Conservation (phyloP, 495 filamentous ascomycete genomes). For the Chaetomium tenue region DNA sequence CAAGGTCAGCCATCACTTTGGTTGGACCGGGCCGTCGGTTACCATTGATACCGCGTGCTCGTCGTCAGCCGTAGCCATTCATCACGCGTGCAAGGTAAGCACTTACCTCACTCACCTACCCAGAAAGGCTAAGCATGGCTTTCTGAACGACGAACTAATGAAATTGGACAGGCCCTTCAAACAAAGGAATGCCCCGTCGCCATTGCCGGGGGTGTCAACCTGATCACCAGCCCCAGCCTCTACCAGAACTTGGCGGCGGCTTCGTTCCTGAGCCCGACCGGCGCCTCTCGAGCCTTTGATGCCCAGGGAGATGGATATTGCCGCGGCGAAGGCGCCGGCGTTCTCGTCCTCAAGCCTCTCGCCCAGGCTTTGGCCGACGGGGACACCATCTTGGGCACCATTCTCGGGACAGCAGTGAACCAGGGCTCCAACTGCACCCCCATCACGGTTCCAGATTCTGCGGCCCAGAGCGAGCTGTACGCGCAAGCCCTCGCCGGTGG, state of each 20-base stretch:
- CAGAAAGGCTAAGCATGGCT: too few species aligned
- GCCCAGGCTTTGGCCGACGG: slow-evolving; percentile 47
- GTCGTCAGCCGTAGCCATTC: slow-evolving; percentile 51
- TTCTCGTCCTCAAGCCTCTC: slow-evolving; percentile 56
- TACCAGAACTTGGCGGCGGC: slow-evolving; percentile 47
- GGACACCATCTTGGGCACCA: slow-evolving; percentile 57
- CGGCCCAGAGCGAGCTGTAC: neutral
- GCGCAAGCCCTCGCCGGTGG: too few species aligned
- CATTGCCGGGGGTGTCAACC: slow-evolving; percentile 26
- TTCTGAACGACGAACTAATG: too few species aligned
- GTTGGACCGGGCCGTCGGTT: slow-evolving; percentile 42
- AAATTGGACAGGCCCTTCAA: slow-evolving; percentile 33
- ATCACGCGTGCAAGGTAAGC: slow-evolving; percentile 45
- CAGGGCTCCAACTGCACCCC: slow-evolving; percentile 24
- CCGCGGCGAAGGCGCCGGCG: slow-evolving; percentile 57
- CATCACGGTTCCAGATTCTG: neutral
- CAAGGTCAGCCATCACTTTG: slow-evolving; percentile 50
- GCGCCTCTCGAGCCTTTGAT: slow-evolving; percentile 57
- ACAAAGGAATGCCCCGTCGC: slow-evolving; percentile 33
- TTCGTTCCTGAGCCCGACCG: slow-evolving; percentile 43
- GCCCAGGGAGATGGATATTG: slow-evolving; percentile 60
- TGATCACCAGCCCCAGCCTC: slow-evolving; percentile 52
- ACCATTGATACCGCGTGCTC: slow-evolving; percentile 56
- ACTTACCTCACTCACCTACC: too few species aligned
- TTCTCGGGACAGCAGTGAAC: slow-evolving; percentile 53